Evolutionary conservation across 1,284 basidiomycete species (phyloP), one percentile per base, ranked within the genome.

Genomic region (Ceratobasidium sp.): DNA sequence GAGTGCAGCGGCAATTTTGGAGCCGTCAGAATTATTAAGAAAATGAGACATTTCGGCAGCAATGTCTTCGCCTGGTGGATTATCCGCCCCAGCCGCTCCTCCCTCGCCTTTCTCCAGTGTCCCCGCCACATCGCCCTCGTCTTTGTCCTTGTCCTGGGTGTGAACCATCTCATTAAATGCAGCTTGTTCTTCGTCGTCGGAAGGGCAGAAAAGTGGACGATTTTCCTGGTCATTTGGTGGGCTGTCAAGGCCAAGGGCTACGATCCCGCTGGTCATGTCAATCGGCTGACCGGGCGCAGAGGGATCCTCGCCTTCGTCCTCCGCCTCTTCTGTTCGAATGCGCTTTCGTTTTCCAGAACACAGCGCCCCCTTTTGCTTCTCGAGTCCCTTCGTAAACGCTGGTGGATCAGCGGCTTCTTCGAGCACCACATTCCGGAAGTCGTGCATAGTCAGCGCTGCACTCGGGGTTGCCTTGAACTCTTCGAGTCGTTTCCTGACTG

Each of bases 381-480:
- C 87, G 75, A 84, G 86, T 29, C 89, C 90, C 72, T 91, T 89
- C 2, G 85, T 90, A 77, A 90, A 94, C 38, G 93, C 91, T 0
- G 95, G 95, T 0, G 95, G 95, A 73, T 95, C 92, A 82, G 89
- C 88, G 78, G 93, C 91, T 69, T 96, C 93, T 74, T 96, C 92
- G 70, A 96, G 79, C 93, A 94, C 96, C 5, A 95, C 90, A 58
- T 86, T 92, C 62, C 96, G 84, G 77, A 98, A 99, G 78, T 99
- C 94, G 25, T 90, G 88, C 47, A 99, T 83, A 0, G 94, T 96
- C 75, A 98, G 81, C 53, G 85, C 84, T 5, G 93, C 94, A 75
- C 90, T 94, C 0, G 91, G 88, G 1, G 96, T 98, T 74, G 86
- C 87, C 75, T 90, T 92, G 82, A 99, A 99, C 80, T 99, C 97